phyloP scores from a whole-genome alignment of 1,284 basidiomycete species.

The Marasmius tenuissimus region DNA sequence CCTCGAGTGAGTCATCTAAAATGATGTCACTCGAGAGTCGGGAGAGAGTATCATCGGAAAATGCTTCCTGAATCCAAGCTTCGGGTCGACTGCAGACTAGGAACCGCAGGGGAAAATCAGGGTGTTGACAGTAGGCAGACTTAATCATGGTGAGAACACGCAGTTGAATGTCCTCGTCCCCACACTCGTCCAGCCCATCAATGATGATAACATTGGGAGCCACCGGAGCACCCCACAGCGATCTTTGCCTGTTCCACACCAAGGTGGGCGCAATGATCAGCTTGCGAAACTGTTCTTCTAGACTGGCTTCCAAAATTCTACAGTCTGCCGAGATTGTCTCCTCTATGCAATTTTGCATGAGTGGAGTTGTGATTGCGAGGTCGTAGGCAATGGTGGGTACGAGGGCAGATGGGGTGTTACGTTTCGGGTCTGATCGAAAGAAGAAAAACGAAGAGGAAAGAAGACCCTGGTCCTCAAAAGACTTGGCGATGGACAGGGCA shows the following conservation, averaged over 20 bases:
- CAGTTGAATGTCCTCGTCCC: neutral
- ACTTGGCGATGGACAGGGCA: constrained; percentile 16
- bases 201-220: neutral
- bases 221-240: neutral
- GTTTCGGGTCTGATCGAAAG: neutral
- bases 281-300: constrained; percentile 2
- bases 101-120: constrained; percentile 20
- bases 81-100: constrained; percentile 25
- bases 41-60: no score
- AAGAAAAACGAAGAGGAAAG: constrained; percentile 20
- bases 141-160: neutral
- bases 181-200: constrained; percentile 7
- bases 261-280: no score
- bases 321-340: neutral
- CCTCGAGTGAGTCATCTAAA: no score
- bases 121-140: neutral
- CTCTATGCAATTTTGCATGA: neutral
- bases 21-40: no score
- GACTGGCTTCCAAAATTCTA: neutral
- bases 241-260: neutral
- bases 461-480: neutral
- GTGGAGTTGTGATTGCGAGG: neutral
- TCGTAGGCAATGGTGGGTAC: constrained; percentile 3
- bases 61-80: constrained; percentile 21
- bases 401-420: neutral